A percentile compares a stretch with the other conserved stretches of the same genome.
Conservation (phyloP, 306 rosid genomes). For the Vicia sativa region DNA sequence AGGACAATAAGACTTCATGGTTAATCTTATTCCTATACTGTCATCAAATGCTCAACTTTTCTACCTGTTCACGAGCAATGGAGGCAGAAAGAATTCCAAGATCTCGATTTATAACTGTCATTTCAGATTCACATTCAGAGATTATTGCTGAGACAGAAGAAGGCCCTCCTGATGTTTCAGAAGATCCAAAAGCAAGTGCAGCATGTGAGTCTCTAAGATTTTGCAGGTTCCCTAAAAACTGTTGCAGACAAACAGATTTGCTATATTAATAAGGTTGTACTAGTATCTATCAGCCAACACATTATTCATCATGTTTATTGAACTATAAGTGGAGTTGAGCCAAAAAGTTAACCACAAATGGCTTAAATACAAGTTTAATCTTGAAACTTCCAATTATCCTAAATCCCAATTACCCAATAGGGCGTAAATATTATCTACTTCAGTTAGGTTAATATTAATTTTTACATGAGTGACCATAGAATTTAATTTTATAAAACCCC, state of each 20-base stretch:
- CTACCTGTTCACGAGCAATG: slow-evolving; percentile 82
- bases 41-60: slow-evolving; percentile 51
- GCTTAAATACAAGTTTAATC: too few species aligned
- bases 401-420: too few species aligned
- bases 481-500: background rate
- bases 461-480: background rate
- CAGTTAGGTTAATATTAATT: too few species aligned
- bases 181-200: slow-evolving; percentile 84
- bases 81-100: slow-evolving; percentile 96
- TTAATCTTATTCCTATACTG: slow-evolving; percentile 20
- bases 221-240: slow-evolving; percentile 86
- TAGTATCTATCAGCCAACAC: background rate
- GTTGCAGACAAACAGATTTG: slow-evolving; percentile 36
- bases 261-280: background rate
- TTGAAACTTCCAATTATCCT: too few species aligned
- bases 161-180: slow-evolving; percentile 83
- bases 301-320: background rate
- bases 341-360: too few species aligned
- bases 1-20: slow-evolving; percentile 23
- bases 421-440: too few species aligned
- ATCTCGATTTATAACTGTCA: slow-evolving; percentile 83
- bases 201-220: slow-evolving; percentile 93
- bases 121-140: slow-evolving; percentile 85
- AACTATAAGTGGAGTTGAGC: background rate
- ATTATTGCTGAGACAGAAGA: slow-evolving; percentile 86